Evolutionary conservation across 2,329 filamentous ascomycete species (phyloP), one percentile per base, ranked within the genome.

Genomic region (Aspergillus terreus): DNA sequence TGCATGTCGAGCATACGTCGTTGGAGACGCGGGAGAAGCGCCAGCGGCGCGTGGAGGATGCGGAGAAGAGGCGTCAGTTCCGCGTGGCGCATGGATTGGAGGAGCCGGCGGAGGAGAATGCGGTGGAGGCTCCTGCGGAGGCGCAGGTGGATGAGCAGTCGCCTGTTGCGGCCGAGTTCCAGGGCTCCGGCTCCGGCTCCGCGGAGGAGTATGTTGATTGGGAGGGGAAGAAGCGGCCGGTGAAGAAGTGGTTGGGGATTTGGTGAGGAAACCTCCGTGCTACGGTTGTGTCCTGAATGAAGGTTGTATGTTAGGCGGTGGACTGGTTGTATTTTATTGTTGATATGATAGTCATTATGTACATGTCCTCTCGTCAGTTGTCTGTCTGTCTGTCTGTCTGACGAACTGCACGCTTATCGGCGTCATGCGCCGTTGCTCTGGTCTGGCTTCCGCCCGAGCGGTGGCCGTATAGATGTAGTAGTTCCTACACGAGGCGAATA

Each of bases 161-260:
- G 55, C 62, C 63, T 60, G 61, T 74, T 71, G 68, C 70, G 63
- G 59, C 51, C 54, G 62, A 63, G 54, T 67, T 64, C 59, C 68
- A 63, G 4, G 62, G 62, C 47, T 63, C 61, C 63, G 27, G 69
- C 47, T 63, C 61, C 63, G 27, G 70, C 47, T 63, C 61, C 63
- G 25, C 70, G 44, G 55, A 47, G 14, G 59, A 62, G 51, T 68
- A 63, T 62, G 63, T 66, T 47, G 68, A 71, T 60, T 68, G 60
- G 57, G 64, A 70, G 51, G 64, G 66, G 56, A 74, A 73, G 66
- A 82, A 76, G 72, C 72, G 54, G 59, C 78, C 79, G 51, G 75
- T 84, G 51, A 92, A 91, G 82, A 92, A 89, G 77, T 92, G 87
- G 83, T 76, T 94, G 62, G 90, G 90, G 12, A 86, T 95, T 64